phyloP scores from a whole-genome alignment of 2,329 filamentous ascomycete genomes.

The Hysterium pulicare region DNA sequence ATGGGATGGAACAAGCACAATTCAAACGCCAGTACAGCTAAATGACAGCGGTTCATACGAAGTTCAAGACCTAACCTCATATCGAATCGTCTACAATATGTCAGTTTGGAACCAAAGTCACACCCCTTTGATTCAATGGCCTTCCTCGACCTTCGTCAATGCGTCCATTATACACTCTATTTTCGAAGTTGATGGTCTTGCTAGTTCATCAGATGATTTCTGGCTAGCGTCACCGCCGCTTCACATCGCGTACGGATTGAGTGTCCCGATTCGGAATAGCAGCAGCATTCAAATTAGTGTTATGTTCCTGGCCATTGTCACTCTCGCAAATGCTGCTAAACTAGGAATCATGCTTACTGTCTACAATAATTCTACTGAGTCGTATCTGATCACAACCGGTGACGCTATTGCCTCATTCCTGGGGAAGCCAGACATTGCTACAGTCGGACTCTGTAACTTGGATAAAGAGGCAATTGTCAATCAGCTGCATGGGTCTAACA shows the following conservation, averaged over 20 bases:
- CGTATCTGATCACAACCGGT: slow-evolving; percentile 16
- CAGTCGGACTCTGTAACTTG: background rate
- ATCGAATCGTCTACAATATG: background rate
- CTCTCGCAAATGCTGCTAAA: slow-evolving; percentile 15
- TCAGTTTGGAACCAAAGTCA: background rate
- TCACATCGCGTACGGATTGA: background rate
- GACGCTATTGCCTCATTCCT: slow-evolving; percentile 18
- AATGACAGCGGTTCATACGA: background rate
- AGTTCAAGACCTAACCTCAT: background rate
- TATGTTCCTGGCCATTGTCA: slow-evolving; percentile 16
- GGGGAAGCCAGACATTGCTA: background rate
- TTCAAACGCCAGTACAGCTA: background rate
- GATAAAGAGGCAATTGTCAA: background rate
- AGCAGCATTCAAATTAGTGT: slow-evolving; percentile 18
- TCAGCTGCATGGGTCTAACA: no score
- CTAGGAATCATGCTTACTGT: no score
- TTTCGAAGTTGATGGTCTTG: background rate
- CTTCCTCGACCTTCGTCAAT: background rate
- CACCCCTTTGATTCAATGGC: background rate
- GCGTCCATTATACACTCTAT: background rate
- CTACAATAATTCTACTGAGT: no score
- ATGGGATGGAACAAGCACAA: background rate
- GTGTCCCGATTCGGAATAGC: background rate
- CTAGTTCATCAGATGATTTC: background rate
- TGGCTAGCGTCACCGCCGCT: background rate